Conservation (phyloP, 1,284 basidiomycete genomes). For the Ceratorhiza oryzae-sativae region DNA sequence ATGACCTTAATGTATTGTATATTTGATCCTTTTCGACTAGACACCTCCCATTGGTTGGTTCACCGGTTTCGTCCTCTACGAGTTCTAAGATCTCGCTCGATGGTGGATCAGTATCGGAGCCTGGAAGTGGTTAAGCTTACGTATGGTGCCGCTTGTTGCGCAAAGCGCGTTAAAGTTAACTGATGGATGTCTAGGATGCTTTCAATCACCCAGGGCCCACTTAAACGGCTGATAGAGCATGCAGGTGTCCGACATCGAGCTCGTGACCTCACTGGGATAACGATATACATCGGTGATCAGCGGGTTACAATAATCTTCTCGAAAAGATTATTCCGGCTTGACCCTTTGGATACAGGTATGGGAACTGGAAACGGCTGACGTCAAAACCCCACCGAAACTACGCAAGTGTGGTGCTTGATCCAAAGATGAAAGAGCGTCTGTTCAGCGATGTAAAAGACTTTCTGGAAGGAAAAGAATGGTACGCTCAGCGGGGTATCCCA, state of each 20-base stretch:
- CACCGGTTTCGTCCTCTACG: background rate
- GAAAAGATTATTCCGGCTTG: background rate
- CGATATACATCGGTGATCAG: conserved; percentile 51
- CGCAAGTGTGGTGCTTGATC: conserved; percentile 60
- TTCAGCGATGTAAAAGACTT: conserved; percentile 61
- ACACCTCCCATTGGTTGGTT: conserved; percentile 10
- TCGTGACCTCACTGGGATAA: conserved; percentile 56
- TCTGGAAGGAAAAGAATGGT: conserved; percentile 60
- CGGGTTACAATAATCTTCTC: background rate
- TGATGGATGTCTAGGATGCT: conserved; percentile 53
- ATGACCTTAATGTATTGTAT: background rate
- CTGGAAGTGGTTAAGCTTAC: conserved; percentile 11
- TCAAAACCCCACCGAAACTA: conserved; percentile 58
- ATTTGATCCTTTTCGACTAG: background rate
- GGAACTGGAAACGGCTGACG: conserved; percentile 56
- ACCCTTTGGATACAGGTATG: background rate
- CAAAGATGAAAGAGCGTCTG: conserved; percentile 57
- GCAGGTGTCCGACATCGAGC: conserved; percentile 56
- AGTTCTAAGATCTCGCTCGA: background rate
- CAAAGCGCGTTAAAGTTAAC: background rate
- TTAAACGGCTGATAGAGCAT: conserved; percentile 58
- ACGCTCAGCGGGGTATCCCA: conserved; percentile 59
- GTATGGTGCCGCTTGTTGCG: background rate
- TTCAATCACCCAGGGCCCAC: conserved; percentile 55
- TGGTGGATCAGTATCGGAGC: background rate